These are phyloP conservation scores for Oryza nivara DNA, from an alignment of 176 grass and related monocot species.

Conservation along the genomic window DNA sequence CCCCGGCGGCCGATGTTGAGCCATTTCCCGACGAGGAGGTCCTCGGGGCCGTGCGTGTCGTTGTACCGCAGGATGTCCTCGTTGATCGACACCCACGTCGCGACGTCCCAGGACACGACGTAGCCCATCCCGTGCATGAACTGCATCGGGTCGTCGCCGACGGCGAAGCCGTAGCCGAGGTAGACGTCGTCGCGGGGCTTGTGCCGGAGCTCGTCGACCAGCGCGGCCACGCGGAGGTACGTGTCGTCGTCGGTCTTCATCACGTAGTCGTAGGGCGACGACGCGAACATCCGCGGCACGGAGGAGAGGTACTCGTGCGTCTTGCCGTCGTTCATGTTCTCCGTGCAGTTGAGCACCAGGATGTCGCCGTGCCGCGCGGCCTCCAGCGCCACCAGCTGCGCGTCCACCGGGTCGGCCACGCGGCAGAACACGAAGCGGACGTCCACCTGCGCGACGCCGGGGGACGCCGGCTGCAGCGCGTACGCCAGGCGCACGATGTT, in stretches of 20 bases:
- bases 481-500: constrained; percentile 71
- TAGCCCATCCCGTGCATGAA: constrained; percentile 98
- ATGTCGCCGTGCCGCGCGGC: constrained; percentile 52
- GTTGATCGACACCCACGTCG: constrained; percentile 52
- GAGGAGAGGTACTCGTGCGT: constrained; percentile 70
- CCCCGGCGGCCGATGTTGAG: constrained; percentile 54
- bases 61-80: constrained; percentile 47
- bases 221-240: constrained; percentile 49
- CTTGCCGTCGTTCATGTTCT: constrained; percentile 91
- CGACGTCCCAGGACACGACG: constrained; percentile 73
- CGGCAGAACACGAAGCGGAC: constrained; percentile 76
- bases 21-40: constrained; percentile 69
- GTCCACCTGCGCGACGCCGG: constrained; percentile 40
- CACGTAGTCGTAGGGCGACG: constrained; percentile 58
- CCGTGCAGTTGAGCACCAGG: constrained; percentile 66
- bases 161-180: constrained; percentile 58
- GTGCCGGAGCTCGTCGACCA: constrained; percentile 41
- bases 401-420: constrained; percentile 56
- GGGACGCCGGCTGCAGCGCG: constrained; percentile 46
- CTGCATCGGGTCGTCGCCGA: constrained; percentile 56
- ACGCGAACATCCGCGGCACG: constrained; percentile 21
- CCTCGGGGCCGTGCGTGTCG: constrained; percentile 69
- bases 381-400: constrained; percentile 55
- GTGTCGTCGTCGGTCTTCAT: constrained; percentile 82
- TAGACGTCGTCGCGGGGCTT: constrained; percentile 69